Evolutionary conservation across 768 basidiomycete species (phyloP).

Genomic region (Roridomyces roridus): DNA sequence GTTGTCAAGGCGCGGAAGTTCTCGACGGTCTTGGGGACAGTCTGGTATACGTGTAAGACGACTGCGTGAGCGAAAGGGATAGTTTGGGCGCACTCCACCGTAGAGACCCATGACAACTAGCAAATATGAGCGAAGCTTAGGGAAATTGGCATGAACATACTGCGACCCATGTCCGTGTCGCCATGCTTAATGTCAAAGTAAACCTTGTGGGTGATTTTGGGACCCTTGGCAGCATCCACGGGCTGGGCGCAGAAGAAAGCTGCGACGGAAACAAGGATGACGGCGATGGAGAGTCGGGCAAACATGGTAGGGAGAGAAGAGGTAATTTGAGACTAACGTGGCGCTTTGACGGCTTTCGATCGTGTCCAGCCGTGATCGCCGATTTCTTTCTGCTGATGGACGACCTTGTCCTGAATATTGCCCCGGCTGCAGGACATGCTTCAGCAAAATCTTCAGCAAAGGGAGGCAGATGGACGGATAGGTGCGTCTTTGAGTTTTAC

Average conservation of each 20-base stretch:
- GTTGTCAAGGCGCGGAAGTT: conserved; percentile 96
- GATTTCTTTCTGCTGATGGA: conserved; percentile 39
- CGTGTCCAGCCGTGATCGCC: no score
- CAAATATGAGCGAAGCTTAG: neutral
- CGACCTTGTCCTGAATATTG: conserved; percentile 77
- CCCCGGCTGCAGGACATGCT: conserved; percentile 45
- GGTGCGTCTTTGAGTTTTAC: conserved; percentile 46
- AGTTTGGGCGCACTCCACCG: conserved; percentile 71
- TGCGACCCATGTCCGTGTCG: conserved; percentile 81
- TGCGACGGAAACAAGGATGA: conserved; percentile 66
- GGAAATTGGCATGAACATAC: conserved; percentile 45
- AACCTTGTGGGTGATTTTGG: conserved; percentile 90
- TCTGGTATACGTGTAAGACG: conserved; percentile 47
- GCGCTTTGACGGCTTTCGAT: conserved; percentile 7
- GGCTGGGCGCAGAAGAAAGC: conserved; percentile 75
- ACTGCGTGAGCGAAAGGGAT: neutral
- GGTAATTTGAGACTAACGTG: conserved; percentile 21
- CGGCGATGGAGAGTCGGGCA: conserved; percentile 63
- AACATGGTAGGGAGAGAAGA: conserved; percentile 53
- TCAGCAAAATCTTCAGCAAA: conserved; percentile 34
- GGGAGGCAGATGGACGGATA: conserved; percentile 79
- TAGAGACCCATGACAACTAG: conserved; percentile 88
- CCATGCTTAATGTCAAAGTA: conserved; percentile 97
- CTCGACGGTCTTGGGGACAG: conserved; percentile 95
- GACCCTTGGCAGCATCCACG: conserved; percentile 84